These are phyloP conservation scores for Magnaporthiopsis poae DNA, from an alignment of 2,329 filamentous ascomycete species.

Conservation along the genomic window DNA sequence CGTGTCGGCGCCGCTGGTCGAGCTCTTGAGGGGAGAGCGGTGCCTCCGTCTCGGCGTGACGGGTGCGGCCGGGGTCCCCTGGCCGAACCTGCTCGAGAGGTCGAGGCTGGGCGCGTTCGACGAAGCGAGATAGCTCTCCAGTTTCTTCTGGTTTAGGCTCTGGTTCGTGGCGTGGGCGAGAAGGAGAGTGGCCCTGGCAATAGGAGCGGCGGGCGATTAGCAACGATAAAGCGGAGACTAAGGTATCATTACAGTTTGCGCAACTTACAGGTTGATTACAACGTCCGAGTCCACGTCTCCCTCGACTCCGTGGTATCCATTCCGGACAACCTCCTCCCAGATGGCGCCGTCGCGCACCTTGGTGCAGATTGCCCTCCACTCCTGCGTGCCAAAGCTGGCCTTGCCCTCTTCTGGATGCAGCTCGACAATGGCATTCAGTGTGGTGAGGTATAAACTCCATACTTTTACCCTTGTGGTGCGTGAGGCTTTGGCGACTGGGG, in stretches of 20 bases:
- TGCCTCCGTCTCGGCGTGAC: slow-evolving; percentile 31
- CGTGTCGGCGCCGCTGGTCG: slow-evolving; percentile 61
- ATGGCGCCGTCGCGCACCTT: slow-evolving; percentile 81
- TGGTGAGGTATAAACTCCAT: slow-evolving; percentile 92
- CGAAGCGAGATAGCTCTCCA: slow-evolving; percentile 81
- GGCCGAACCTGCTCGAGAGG: slow-evolving; percentile 49
- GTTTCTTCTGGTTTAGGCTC: slow-evolving; percentile 69
- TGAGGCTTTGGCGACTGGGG: slow-evolving; percentile 70
- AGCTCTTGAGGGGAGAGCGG: slow-evolving; percentile 33
- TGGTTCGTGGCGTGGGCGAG: slow-evolving; percentile 84
- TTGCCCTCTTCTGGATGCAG: slow-evolving; percentile 85
- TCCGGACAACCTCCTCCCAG: slow-evolving; percentile 86
- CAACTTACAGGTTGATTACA: slow-evolving; percentile 69
- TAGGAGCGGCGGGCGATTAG: neutral
- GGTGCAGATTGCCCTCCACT: slow-evolving; percentile 71
- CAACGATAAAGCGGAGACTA: neutral
- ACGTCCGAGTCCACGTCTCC: slow-evolving; percentile 91
- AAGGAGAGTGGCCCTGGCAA: slow-evolving; percentile 69
- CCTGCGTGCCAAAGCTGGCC: slow-evolving; percentile 70
- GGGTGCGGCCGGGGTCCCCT: slow-evolving; percentile 30
- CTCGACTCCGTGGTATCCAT: slow-evolving; percentile 80
- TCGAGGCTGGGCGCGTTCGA: slow-evolving; percentile 65
- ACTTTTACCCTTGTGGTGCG: slow-evolving; percentile 82
- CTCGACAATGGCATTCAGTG: slow-evolving; percentile 83
- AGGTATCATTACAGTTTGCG: neutral